Evolutionary conservation across 2,329 filamentous ascomycete species (phyloP).

Genomic region (Peltaster fructicola): DNA sequence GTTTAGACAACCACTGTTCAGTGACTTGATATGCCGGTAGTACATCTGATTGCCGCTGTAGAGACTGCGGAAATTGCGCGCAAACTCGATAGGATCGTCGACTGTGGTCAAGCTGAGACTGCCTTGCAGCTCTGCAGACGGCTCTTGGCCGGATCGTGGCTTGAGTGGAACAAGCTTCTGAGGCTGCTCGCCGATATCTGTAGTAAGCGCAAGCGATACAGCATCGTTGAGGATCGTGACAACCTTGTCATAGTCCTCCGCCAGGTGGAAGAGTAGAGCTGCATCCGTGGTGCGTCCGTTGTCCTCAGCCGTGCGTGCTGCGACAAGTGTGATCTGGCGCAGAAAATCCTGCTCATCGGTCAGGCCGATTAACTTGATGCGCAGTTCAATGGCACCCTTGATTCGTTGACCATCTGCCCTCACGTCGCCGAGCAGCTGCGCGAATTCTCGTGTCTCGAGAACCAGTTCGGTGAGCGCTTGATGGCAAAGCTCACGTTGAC

Average conservation of each 20-base stretch:
- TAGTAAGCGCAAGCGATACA: constrained; percentile 71
- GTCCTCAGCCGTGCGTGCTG: constrained; percentile 82
- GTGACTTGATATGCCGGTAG: constrained; percentile 38
- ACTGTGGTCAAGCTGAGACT: constrained; percentile 51
- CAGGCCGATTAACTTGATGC: constrained; percentile 64
- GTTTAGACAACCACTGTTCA: constrained; percentile 40
- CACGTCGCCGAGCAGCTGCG: constrained; percentile 82
- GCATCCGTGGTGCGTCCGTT: constrained; percentile 87
- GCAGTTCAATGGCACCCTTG: constrained; percentile 71
- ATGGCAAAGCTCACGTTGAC: constrained; percentile 70
- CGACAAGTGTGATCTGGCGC: constrained; percentile 79
- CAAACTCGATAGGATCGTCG: constrained; percentile 47
- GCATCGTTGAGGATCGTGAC: constrained; percentile 76
- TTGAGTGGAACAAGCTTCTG: constrained; percentile 65
- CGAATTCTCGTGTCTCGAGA: constrained; percentile 92
- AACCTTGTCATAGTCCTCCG: constrained; percentile 91
- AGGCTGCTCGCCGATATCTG: constrained; percentile 68
- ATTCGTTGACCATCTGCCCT: constrained; percentile 70
- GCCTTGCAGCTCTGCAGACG: constrained; percentile 25
- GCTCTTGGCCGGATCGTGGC: constrained; percentile 34
- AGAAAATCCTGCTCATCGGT: constrained; percentile 70
- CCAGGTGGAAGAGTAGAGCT: constrained; percentile 83
- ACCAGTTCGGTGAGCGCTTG: constrained; percentile 86
- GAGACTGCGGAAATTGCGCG: constrained; percentile 42
- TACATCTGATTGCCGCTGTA: constrained; percentile 46